phyloP scores from a whole-genome alignment of 2,329 filamentous ascomycete genomes.

The Diaporthe humulicola region DNA sequence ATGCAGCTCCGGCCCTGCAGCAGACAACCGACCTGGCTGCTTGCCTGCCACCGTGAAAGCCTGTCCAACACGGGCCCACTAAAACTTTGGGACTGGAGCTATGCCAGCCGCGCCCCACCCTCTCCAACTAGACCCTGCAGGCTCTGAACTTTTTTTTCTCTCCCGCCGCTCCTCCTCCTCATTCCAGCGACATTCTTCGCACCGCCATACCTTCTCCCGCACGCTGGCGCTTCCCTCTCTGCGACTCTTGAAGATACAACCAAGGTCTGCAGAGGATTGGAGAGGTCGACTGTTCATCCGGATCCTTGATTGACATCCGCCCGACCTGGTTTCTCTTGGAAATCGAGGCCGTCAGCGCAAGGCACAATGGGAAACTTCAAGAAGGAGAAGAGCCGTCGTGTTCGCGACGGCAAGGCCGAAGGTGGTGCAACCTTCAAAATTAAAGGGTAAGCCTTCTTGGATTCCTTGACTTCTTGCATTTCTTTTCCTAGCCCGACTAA shows the following conservation, averaged over 20 bases:
- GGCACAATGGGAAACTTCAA: constrained; percentile 85
- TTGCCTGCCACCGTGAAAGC: not conserved
- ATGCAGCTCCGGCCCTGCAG: constrained; percentile 19
- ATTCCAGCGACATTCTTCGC: constrained; percentile 37
- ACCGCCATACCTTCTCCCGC: constrained; percentile 43
- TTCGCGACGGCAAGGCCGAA: constrained; percentile 82
- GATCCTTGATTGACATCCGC: not conserved
- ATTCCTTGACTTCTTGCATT: not conserved
- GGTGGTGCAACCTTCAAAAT: constrained; percentile 89
- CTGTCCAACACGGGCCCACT: not conserved
- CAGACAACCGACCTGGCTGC: not conserved
- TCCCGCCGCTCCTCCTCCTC: constrained; percentile 8
- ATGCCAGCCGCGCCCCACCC: constrained; percentile 31
- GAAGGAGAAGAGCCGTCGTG: constrained; percentile 87
- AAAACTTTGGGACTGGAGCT: constrained; percentile 16
- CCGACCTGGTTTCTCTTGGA: not conserved
- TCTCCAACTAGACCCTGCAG: constrained; percentile 35
- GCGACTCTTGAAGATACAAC: not conserved
- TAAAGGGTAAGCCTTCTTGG: constrained; percentile 61
- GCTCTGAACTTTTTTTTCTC: constrained; percentile 34
- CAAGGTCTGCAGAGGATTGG: constrained; percentile 5
- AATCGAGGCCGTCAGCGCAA: not conserved
- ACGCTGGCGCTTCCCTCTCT: constrained; percentile 44
- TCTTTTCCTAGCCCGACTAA: not conserved
- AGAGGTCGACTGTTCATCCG: not conserved